These are phyloP conservation scores for Lentinula raphanica DNA, from an alignment of 768 basidiomycete genomes.

Conservation along the genomic window DNA sequence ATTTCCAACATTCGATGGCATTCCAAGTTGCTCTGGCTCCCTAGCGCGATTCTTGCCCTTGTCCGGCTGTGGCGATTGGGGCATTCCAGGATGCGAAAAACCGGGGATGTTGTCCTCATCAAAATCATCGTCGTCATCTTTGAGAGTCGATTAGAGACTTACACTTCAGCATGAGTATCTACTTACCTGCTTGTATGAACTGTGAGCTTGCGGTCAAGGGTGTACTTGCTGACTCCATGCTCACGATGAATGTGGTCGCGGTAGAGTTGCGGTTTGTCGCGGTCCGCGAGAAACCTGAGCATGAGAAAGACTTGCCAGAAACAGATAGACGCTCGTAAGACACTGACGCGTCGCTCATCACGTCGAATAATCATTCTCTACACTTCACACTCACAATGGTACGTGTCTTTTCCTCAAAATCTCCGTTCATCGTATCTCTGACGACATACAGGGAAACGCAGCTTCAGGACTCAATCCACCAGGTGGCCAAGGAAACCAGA, in stretches of 20 bases:
- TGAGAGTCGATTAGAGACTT: constrained; percentile 12
- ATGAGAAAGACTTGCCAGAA: constrained; percentile 8
- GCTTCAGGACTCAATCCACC: constrained; percentile 57
- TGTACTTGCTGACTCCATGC: constrained; percentile 39
- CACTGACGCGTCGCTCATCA: constrained; percentile 48
- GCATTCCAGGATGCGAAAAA: constrained; percentile 61
- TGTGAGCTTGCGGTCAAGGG: constrained; percentile 61
- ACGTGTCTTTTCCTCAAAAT: constrained; percentile 4
- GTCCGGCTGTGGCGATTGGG: constrained; percentile 33
- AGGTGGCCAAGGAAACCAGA: constrained; percentile 19
- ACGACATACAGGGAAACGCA: constrained; percentile 57
- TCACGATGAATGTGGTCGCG: neutral
- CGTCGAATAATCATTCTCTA: constrained; percentile 6
- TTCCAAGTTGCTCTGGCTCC: constrained; percentile 47
- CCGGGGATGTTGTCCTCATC: constrained; percentile 80
- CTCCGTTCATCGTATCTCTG: too few relatives aligned
- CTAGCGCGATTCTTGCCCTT: constrained; percentile 72
- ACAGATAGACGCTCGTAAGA: constrained; percentile 13
- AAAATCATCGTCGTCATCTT: constrained; percentile 77
- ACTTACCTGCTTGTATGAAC: constrained; percentile 76
- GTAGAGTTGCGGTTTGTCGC: neutral
- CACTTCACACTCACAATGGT: constrained; percentile 10
- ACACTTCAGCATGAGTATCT: neutral
- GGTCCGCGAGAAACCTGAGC: neutral
- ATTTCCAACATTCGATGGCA: constrained; percentile 28